Evolutionary conservation across 2,329 filamentous ascomycete species (phyloP).

Genomic region (Colletotrichum destructivum): DNA sequence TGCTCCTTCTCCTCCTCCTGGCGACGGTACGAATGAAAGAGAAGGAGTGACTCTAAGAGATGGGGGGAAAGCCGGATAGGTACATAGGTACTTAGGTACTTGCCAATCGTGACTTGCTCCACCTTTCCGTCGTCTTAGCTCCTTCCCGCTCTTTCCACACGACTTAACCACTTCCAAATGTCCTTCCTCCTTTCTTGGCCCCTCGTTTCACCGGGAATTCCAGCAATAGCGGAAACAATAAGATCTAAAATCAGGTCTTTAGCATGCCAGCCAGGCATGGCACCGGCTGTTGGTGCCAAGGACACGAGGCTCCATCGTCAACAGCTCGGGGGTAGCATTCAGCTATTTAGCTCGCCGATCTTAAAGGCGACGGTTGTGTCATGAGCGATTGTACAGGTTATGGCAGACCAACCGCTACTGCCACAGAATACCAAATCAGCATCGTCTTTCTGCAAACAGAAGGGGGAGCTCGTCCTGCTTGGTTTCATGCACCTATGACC

Average conservation of each 20-base stretch:
- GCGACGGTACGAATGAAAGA: neutral
- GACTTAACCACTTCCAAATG: neutral
- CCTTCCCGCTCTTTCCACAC: slow-evolving; percentile 36
- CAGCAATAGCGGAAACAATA: slow-evolving; percentile 28
- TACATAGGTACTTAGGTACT: no score
- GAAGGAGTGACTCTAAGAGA: neutral
- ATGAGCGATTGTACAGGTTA: neutral
- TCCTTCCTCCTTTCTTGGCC: slow-evolving; percentile 3
- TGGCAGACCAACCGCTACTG: neutral
- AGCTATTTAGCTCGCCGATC: neutral
- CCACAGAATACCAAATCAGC: neutral
- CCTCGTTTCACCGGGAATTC: slow-evolving; percentile 28
- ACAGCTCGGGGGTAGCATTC: slow-evolving; percentile 25
- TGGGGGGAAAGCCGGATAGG: slow-evolving; percentile 16
- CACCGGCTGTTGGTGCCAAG: slow-evolving; percentile 25
- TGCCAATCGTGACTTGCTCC: neutral
- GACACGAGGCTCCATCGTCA: slow-evolving; percentile 25
- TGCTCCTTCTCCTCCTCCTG: neutral
- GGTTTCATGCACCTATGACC: slow-evolving; percentile 13
- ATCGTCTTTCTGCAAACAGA: neutral
- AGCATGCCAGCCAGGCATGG: neutral
- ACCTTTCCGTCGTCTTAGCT: slow-evolving; percentile 27
- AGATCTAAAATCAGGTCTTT: slow-evolving; percentile 39
- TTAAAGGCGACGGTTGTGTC: neutral
- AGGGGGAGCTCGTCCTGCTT: neutral